Evolutionary conservation across 352 stramenopile species (phyloP).

Genomic region (Pythium aquatile): DNA sequence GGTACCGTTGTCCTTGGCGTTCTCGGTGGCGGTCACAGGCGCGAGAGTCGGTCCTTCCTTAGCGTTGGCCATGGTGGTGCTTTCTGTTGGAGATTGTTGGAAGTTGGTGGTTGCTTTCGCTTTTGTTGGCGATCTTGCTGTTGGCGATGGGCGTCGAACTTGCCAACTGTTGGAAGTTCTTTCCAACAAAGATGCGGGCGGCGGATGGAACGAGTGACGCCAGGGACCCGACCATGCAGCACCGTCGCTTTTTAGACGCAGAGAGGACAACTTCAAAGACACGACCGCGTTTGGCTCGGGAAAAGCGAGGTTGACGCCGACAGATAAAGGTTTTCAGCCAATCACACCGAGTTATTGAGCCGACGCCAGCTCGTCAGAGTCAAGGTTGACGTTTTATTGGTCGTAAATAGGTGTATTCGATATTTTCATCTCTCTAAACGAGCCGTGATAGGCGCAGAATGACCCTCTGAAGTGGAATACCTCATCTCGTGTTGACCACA

Average conservation of each 20-base stretch:
- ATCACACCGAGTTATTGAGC: conserved; percentile 4
- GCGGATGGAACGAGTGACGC: neutral
- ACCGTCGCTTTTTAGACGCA: conserved; percentile 17
- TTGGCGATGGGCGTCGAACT: conserved; percentile 2
- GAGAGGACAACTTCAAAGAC: conserved; percentile 25
- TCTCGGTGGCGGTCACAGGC: conserved; percentile 10
- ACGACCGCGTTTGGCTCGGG: neutral
- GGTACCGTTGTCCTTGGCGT: conserved; percentile 48
- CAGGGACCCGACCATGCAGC: conserved; percentile 8
- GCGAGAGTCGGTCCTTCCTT: conserved; percentile 17
- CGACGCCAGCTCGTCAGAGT: conserved; percentile 28
- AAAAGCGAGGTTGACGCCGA: conserved; percentile 6
- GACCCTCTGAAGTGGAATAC: conserved; percentile 7
- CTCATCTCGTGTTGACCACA: conserved; percentile 13
- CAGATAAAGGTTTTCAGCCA: conserved; percentile 16
- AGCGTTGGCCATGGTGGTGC: conserved; percentile 10
- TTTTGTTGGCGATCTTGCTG: conserved; percentile 11
- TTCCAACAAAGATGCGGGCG: conserved; percentile 1
- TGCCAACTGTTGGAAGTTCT: conserved; percentile 16
- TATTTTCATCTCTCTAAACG: conserved; percentile 20
- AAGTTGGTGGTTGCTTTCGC: neutral
- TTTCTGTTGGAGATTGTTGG: neutral
- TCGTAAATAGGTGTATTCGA: conserved; percentile 18
- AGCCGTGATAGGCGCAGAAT: conserved; percentile 10
- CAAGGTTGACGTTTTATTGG: conserved; percentile 23